Evolutionary conservation across 768 basidiomycete species (phyloP).

Genomic region (Boletellus emodensis): DNA sequence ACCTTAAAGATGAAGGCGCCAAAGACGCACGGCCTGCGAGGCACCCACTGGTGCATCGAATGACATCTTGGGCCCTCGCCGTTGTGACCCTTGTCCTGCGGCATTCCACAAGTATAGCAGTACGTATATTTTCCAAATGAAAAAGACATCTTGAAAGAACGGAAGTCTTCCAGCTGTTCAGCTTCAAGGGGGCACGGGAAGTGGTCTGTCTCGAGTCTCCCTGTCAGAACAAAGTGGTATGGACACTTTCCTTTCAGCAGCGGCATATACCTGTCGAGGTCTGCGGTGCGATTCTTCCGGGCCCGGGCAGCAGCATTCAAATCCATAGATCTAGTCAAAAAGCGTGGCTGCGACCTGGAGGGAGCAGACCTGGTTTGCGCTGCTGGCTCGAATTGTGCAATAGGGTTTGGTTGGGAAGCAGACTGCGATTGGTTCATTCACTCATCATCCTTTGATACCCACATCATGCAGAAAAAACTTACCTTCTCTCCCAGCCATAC

Average conservation of each 20-base stretch:
- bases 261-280: conserved; percentile 7
- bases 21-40: background rate
- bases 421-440: no score
- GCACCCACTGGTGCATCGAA: accelerated
- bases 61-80: background rate
- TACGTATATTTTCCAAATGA: background rate
- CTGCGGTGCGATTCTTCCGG: background rate
- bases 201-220: background rate
- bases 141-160: background rate
- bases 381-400: no score
- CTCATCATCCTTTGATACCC: no score
- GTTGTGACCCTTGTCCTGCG: background rate
- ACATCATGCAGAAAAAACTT: no score
- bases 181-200: background rate
- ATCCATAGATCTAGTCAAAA: no score
- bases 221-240: conserved; percentile 1
- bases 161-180: no score
- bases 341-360: no score
- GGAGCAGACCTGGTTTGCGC: no score
- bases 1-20: background rate
- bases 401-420: no score
- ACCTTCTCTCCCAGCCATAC: no score
- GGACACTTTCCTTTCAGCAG: conserved; percentile 1
- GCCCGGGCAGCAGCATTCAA: no score
- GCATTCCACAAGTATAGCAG: background rate